These are phyloP conservation scores for Erucastrum elatum DNA, from an alignment of 345 rosid species.

Conservation along the genomic window DNA sequence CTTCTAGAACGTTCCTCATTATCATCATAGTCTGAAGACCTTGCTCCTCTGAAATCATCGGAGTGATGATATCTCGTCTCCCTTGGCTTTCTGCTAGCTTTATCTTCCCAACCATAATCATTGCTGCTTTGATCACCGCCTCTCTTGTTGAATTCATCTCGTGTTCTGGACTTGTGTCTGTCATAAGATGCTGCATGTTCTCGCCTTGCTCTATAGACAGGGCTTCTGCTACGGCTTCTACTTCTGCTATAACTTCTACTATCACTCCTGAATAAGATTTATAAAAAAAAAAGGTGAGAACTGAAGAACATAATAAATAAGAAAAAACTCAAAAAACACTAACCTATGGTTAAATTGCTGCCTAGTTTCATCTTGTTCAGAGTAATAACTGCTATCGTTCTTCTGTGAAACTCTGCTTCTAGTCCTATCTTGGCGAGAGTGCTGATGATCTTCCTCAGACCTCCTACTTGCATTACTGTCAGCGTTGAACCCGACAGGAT, in stretches of 20 bases:
- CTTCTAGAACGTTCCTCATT: slow-evolving; percentile 48
- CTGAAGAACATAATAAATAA: neutral
- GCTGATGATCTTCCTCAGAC: slow-evolving; percentile 41
- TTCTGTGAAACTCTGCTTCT: slow-evolving; percentile 53
- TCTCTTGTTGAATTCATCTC: slow-evolving; percentile 57
- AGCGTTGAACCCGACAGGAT: slow-evolving; percentile 46
- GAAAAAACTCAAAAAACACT: slow-evolving; percentile 5
- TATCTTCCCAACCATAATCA: no score
- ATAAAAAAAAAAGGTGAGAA: slow-evolving; percentile 2
- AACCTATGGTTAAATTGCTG: slow-evolving; percentile 38
- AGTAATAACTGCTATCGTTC: slow-evolving; percentile 41
- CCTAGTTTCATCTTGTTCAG: slow-evolving; percentile 29
- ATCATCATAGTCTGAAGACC: slow-evolving; percentile 37
- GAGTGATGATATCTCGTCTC: slow-evolving; percentile 46
- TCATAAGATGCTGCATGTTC: slow-evolving; percentile 61
- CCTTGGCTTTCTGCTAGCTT: no score
- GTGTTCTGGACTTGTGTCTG: slow-evolving; percentile 57
- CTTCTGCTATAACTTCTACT: slow-evolving; percentile 58
- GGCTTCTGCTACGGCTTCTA: slow-evolving; percentile 74
- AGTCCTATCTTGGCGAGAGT: slow-evolving; percentile 46
- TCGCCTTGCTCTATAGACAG: slow-evolving; percentile 55
- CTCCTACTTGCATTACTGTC: slow-evolving; percentile 49
- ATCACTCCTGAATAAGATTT: slow-evolving; percentile 18
- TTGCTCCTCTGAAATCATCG: slow-evolving; percentile 48
- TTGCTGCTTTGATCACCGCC: no score